Evolutionary conservation across 495 filamentous ascomycete species (phyloP), one percentile per base, ranked within the genome.

Genomic region (Tricharina praecox): DNA sequence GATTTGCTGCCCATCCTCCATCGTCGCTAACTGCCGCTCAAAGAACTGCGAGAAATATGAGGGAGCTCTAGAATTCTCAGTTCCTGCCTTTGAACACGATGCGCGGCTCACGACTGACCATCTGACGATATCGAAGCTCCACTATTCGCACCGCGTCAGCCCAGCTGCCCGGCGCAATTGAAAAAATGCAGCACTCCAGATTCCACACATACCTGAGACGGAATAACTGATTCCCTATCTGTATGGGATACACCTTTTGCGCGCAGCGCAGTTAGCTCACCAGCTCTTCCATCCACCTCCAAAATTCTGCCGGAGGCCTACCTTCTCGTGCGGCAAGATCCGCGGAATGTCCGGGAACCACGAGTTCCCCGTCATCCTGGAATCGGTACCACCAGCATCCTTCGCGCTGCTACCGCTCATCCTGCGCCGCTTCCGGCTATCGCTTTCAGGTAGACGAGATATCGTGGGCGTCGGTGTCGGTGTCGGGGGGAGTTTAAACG

Each of bases 11-110:
- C 65, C 68, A 30, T 59, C 56, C 15, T 53, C 56, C 4, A 49
- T 23, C 42, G 72, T 72, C 9, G 50, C 53, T 15, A 97, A 61
- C 64, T 95, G 87, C 51, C 82, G 79, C 48, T 77, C 75, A 67
- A 97, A 97, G 66, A 86, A 95, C 52, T 81, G 79, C 18, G 90
- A 93, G 64, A 97, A 95, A 63, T 95, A 97, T 50, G 90, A 95
- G 56, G 88, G 88, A 65, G 87, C 88, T 96, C 68, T 71, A 68
- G 63, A 64, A 68, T 60, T 62, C 59, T 76, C 64, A 76, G 70
- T 40, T 41, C 50, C 44, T 54, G 19, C 10, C 33, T 13, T 21
- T 1, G 20, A 51, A 49, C 23, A 32, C 16, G 30, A 21, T 44
- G 34, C 39, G 45, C 30, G 42, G 39, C 34, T 48, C 47, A 40